These are phyloP conservation scores for Podospora comata DNA, from an alignment of 495 filamentous ascomycete genomes.

Conservation along the genomic window DNA sequence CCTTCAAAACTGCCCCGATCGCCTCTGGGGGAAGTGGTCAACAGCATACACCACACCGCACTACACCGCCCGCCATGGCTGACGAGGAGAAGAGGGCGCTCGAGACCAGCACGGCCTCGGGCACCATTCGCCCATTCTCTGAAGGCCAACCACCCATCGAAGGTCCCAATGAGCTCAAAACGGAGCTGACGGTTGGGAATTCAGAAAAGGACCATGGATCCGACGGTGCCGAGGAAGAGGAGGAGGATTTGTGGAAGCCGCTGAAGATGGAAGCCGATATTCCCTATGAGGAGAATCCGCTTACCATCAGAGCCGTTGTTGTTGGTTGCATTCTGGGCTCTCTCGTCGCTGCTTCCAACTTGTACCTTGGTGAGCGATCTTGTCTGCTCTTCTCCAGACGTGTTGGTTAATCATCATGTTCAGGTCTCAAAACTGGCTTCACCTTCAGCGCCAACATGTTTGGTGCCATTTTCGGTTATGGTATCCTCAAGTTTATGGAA, in stretches of 20 bases:
- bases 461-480: conserved; percentile 64
- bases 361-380: conserved; percentile 54
- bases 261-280: conserved; percentile 45
- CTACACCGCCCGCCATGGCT: conserved; percentile 21
- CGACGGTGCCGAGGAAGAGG: conserved; percentile 25
- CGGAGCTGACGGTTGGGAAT: conserved; percentile 19
- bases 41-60: background rate
- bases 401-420: conserved; percentile 25
- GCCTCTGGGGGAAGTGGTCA: too few relatives aligned
- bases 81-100: conserved; percentile 25
- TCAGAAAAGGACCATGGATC: conserved; percentile 16
- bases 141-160: conserved; percentile 30
- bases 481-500: conserved; percentile 54
- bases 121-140: conserved; percentile 28
- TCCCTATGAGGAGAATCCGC: conserved; percentile 45
- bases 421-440: conserved; percentile 62
- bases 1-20: background rate
- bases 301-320: conserved; percentile 57
- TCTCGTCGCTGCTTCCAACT: conserved; percentile 61
- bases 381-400: background rate
- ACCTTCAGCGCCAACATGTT: conserved; percentile 60
- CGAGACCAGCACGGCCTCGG: conserved; percentile 17
- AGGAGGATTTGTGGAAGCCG: conserved; percentile 46
- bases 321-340: conserved; percentile 57
- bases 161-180: conserved; percentile 22